Conservation (phyloP, 106 monocot species). For the Platanthera zijinensis region DNA sequence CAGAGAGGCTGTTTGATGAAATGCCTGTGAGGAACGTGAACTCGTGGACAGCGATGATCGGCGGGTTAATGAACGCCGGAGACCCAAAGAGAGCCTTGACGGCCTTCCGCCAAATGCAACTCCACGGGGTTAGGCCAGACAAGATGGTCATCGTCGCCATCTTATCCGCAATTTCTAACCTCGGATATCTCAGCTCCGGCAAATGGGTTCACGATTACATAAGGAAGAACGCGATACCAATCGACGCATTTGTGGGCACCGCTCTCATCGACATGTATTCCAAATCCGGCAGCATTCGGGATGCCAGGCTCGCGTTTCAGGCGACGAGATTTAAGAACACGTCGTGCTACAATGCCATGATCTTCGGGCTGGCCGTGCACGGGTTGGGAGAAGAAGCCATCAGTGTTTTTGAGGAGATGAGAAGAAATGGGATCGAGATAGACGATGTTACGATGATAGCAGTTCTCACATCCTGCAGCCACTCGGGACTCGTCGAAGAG, state of each 20-base stretch:
- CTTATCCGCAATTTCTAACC: conserved; percentile 33
- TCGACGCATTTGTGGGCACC: conserved; percentile 35
- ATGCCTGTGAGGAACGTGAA: conserved; percentile 30
- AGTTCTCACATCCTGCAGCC: conserved; percentile 62
- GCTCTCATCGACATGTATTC: conserved; percentile 70
- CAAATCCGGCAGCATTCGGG: conserved; percentile 43
- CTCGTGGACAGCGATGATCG: conserved; percentile 47
- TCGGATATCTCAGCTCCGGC: conserved; percentile 40
- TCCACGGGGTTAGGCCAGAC: conserved; percentile 19
- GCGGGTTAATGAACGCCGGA: conserved; percentile 26
- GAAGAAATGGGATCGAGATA: conserved; percentile 28
- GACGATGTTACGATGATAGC: conserved; percentile 51
- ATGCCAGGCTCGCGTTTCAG: conserved; percentile 35
- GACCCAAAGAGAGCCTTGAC: conserved; percentile 20
- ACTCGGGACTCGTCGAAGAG: conserved; percentile 45
- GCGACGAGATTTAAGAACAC: conserved; percentile 33
- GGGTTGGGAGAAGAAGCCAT: conserved; percentile 53
- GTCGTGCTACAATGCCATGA: conserved; percentile 47
- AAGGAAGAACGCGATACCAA: neutral
- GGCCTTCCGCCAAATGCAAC: conserved; percentile 20
- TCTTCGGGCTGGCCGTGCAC: conserved; percentile 62
- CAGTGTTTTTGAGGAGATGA: conserved; percentile 33
- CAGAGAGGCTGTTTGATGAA: conserved; percentile 33
- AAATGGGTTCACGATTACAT: conserved; percentile 26
- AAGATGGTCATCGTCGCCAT: conserved; percentile 50